phyloP scores from a whole-genome alignment of 768 basidiomycete species.

The Suillus americanus region DNA sequence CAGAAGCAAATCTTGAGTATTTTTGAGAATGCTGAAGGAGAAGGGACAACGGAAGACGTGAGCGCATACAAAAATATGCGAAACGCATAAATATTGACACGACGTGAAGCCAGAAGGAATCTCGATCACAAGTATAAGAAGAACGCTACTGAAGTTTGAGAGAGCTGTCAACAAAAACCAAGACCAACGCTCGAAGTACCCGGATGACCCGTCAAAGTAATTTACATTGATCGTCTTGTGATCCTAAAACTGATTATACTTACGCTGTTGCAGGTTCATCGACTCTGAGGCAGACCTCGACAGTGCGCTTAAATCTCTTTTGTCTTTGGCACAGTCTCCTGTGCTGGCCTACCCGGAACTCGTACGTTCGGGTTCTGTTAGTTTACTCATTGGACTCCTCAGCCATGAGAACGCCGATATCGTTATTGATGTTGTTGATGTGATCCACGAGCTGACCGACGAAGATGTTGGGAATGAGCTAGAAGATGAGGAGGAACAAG shows the following conservation, averaged over 20 bases:
- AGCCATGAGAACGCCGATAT: constrained; percentile 98
- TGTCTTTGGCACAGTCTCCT: constrained; percentile 88
- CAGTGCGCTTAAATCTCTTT: constrained; percentile 76
- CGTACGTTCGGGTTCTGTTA: constrained; percentile 69
- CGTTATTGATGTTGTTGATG: constrained; percentile 91
- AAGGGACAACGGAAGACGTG: constrained; percentile 68
- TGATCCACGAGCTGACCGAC: constrained; percentile 92
- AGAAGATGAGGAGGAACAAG: constrained; percentile 63
- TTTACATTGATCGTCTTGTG: constrained; percentile 12
- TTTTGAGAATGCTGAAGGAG: constrained; percentile 74
- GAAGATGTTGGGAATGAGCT: constrained; percentile 88
- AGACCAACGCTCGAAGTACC: constrained; percentile 93
- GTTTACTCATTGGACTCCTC: constrained; percentile 77
- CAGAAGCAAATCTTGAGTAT: constrained; percentile 97
- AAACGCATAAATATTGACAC: constrained; percentile 3
- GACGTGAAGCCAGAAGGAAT: constrained; percentile 58
- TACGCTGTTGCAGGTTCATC: constrained; percentile 70
- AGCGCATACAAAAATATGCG: constrained; percentile 26
- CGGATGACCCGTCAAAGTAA: constrained; percentile 88
- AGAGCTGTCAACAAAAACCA: constrained; percentile 92
- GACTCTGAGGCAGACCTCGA: constrained; percentile 98
- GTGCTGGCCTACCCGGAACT: constrained; percentile 87
- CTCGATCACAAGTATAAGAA: constrained; percentile 67
- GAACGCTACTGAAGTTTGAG: constrained; percentile 79
- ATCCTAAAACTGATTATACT: constrained; percentile 7